Base-by-base conservation (phyloP, 106 monocot species). In the Ottelia alismoides region DNA sequence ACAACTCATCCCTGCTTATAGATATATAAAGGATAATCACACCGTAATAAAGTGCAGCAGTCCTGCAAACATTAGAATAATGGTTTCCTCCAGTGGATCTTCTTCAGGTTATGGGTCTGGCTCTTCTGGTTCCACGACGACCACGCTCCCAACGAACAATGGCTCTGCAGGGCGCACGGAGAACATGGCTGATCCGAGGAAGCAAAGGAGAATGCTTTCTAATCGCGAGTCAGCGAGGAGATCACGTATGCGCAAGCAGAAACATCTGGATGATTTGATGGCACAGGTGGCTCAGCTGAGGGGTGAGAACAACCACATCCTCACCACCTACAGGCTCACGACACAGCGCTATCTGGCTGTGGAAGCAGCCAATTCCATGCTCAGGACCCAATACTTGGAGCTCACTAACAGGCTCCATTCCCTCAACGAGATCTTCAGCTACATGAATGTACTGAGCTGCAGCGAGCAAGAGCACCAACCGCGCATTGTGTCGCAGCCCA, bases 281-380 rank as follows among this genome's bases (percentile, higher is more conserved):
- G 25, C 65, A 1, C 65, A 45, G 40, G 65, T 55, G 35, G 45
- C 35, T 3, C 53, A 54, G 54, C 65, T 65, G 12, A 32, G 65
- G 31, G 55, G 22, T 43, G 65, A 65, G 45, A 65, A 65, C 44
- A 65, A 27, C 28, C 65, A 65, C 45, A 65, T 65, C 45, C 53
- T 65, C 43, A 45, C 65, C 7, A 46, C 24, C 54, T 55, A 54
- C 65, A 53, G 55, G 27, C 12, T 28, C 16, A 28, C 45, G 9
- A 55, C 54, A 1, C 65, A 65, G 44, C 65, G 29, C 43, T 44
- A 45, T 6, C 0, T 55, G 45, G 45, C 47, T 6, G 45, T 54
- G 25, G 63, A 51, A 31, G 21, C 63, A 18, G 63, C 53, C 26
- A 55, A 53, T 43, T 65, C 65, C 20, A 45, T 65, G 45, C 27